Evolutionary conservation across 805 yeast genomes (phyloP), one percentile per base, ranked within the genome.

Genomic region (Saccharomycopsis sp.): DNA sequence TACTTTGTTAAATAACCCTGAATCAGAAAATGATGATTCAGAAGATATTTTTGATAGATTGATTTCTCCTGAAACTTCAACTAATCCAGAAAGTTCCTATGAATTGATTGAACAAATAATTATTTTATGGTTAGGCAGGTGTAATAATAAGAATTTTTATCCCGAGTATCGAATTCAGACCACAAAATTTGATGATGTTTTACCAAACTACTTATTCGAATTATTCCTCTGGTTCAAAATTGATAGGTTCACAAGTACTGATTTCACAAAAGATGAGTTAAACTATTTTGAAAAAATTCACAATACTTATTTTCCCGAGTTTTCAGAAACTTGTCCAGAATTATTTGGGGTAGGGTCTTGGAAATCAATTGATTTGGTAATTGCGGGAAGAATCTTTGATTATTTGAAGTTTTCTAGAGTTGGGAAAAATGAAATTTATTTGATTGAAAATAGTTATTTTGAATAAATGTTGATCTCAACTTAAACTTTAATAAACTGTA

Each of bases 71-170:
- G 28, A 30, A 2, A 15, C 23, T 17, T 86, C 85, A 6, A 64
- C 68, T 3, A 63, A 66, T 14, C 74, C 67, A 49, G 77, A 73
- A 4, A 74, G 70, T 34, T 50, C 79, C 9, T 49, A 67, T 2
- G 63, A 56, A 2, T 61, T 70, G 30, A 63, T 67, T 33, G 64
- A 74, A 36, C 58, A 75, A 44, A 79, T 76, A 48, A 69, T 72
- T 3, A 60, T 81, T 55, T 55, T 78, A 15, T 81, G 79, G 74
- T 60, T 80, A 25, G 71, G 79, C 29, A 64, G 87, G 50, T 69
- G 75, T 42, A 60, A 66, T 41, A 79, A 78, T 52, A 63, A 42
- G 23, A 42, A 42, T 19, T 20, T 21, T 20, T 42, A 37, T 19
- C 42, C 41, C 15, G 39, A 37, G 21, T 42, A 42, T 32, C 33